A percentile compares a stretch with the other conserved stretches of the same genome.
phyloP scores from a whole-genome alignment of 768 basidiomycete species.

The Suillus decipiens region DNA sequence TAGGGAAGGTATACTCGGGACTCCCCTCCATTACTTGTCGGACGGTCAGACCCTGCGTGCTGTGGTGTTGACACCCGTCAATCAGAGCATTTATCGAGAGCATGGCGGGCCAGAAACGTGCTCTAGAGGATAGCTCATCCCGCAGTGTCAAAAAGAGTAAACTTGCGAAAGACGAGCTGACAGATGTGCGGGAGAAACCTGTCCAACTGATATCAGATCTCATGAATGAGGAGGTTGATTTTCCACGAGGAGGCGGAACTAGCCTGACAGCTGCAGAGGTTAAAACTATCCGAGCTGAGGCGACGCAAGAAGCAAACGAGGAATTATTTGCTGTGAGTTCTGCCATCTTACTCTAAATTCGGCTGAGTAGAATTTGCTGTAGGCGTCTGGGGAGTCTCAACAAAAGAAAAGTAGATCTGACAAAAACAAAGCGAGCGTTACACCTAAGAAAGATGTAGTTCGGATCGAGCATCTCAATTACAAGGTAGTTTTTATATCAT shows the following conservation, averaged over 20 bases:
- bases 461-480: conserved; percentile 93
- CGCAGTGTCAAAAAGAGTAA: conserved; percentile 67
- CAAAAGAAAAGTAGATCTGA: conserved; percentile 54
- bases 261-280: conserved; percentile 87
- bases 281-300: conserved; percentile 83
- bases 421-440: conserved; percentile 31
- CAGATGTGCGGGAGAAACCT: conserved; percentile 29
- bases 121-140: conserved; percentile 53
- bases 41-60: no score
- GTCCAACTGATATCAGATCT: conserved; percentile 39
- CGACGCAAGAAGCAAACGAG: conserved; percentile 77
- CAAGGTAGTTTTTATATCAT: conserved; percentile 54
- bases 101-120: conserved; percentile 61
- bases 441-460: conserved; percentile 54
- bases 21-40: neutral
- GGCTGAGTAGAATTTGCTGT: conserved; percentile 28
- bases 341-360: conserved; percentile 1
- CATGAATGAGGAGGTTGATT: conserved; percentile 77
- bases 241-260: conserved; percentile 94
- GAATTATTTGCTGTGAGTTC: conserved; percentile 69
- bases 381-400: conserved; percentile 42
- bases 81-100: conserved; percentile 16
- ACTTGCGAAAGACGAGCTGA: conserved; percentile 33
- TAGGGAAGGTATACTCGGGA: neutral
- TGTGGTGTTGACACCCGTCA: neutral